Evolutionary conservation across 1,139 yeast genomes (phyloP).

Genomic region (Yarrowia galli): DNA sequence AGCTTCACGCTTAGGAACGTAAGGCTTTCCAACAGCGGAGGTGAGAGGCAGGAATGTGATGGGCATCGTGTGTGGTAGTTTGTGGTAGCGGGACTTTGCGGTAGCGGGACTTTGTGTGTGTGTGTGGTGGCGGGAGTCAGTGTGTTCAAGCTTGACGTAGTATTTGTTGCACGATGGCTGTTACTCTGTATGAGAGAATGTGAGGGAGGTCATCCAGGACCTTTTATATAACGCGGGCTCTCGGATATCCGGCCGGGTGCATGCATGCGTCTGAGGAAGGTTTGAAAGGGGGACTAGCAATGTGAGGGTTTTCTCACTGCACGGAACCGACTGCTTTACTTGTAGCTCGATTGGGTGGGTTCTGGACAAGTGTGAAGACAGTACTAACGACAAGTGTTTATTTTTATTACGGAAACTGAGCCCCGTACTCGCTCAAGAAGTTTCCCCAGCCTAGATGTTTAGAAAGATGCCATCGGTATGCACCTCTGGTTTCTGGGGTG

Average conservation of each 20-base stretch:
- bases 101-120: neutral
- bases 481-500: conserved; percentile 13
- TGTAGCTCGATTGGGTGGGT: no score
- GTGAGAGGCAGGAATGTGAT: conserved; percentile 31
- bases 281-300: conserved; percentile 28
- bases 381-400: no score
- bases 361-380: neutral
- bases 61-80: neutral
- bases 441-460: neutral
- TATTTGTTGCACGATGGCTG: neutral
- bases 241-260: conserved; percentile 23
- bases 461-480: conserved; percentile 5
- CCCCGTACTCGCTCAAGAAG: neutral
- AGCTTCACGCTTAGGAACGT: conserved; percentile 17
- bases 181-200: neutral
- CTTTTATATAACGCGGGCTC: conserved; percentile 5
- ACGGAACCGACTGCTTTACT: no score
- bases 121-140: neutral
- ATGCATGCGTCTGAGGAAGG: neutral
- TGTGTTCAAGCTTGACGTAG: neutral
- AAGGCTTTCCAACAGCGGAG: conserved; percentile 19
- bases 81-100: neutral
- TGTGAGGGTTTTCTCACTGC: conserved; percentile 3
- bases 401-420: no score
- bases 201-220: neutral